Percentiles rank a stretch among this genome's conserved stretches.
phyloP scores from a whole-genome alignment of 2,329 filamentous ascomycete genomes.

The Pestalotiopsis sp. region DNA sequence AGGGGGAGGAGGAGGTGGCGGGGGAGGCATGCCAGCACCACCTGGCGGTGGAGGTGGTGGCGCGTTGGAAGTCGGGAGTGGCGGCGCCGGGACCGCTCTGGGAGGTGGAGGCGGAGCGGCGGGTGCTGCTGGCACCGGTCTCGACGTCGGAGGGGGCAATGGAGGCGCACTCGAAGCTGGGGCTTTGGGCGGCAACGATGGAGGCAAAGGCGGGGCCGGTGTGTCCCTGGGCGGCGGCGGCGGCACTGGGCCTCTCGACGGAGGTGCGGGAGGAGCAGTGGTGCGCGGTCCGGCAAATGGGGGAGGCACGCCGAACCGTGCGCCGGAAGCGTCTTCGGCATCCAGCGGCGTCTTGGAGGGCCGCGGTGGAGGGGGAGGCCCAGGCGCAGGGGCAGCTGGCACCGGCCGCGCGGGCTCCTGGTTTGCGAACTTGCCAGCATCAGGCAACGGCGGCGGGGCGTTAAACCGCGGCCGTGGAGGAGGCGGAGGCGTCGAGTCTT shows the following conservation, averaged over 20 bases:
- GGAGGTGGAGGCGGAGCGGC: slow-evolving; percentile 38
- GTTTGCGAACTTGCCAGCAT: slow-evolving; percentile 85
- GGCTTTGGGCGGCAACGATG: slow-evolving; percentile 52
- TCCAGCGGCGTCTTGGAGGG: slow-evolving; percentile 74
- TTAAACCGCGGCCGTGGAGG: slow-evolving; percentile 76
- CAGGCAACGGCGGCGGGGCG: slow-evolving; percentile 84
- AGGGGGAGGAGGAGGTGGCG: slow-evolving; percentile 19
- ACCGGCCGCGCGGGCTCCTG: slow-evolving; percentile 45
- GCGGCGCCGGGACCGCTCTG: slow-evolving; percentile 49
- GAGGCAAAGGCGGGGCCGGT: slow-evolving; percentile 39
- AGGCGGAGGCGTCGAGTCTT: slow-evolving; percentile 69
- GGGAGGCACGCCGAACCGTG: slow-evolving; percentile 77
- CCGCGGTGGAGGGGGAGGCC: slow-evolving; percentile 68
- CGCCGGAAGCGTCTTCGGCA: slow-evolving; percentile 49
- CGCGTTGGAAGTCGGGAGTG: slow-evolving; percentile 21
- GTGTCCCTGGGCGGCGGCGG: slow-evolving; percentile 65
- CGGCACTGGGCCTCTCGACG: slow-evolving; percentile 70
- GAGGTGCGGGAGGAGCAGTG: slow-evolving; percentile 74
- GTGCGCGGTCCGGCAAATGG: slow-evolving; percentile 69
- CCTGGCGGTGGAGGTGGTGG: slow-evolving; percentile 21
- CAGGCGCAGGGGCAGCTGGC: slow-evolving; percentile 54
- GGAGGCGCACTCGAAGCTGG: slow-evolving; percentile 48
- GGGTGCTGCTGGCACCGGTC: slow-evolving; percentile 49
- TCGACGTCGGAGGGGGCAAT: slow-evolving; percentile 47
- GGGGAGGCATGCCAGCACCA: slow-evolving; percentile 19